phyloP scores from a whole-genome alignment of 768 basidiomycete genomes.

The Boletellus ananiceps region DNA sequence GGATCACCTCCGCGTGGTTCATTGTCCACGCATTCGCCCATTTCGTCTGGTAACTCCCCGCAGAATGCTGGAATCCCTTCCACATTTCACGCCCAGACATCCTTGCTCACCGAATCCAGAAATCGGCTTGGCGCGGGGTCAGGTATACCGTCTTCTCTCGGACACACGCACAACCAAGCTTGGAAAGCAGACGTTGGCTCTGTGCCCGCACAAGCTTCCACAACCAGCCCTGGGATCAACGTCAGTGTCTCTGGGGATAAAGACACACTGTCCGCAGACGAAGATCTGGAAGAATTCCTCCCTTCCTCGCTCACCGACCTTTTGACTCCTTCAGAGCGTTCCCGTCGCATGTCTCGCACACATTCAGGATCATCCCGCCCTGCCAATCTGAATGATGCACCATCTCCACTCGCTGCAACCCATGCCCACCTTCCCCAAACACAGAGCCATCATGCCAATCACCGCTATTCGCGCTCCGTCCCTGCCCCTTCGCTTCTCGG shows the following conservation, averaged over 20 bases:
- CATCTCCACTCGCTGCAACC: constrained; percentile 14
- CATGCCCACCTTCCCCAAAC: constrained; percentile 15
- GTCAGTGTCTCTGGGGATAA: constrained; percentile 37
- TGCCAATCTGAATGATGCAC: constrained; percentile 17
- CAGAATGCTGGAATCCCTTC: constrained; percentile 49
- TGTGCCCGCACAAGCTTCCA: constrained; percentile 15
- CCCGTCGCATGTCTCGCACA: constrained; percentile 76
- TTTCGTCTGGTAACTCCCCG: constrained; percentile 31
- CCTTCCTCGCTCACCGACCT: constrained; percentile 87
- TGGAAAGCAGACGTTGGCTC: constrained; percentile 29
- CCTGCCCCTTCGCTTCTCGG: constrained; percentile 73
- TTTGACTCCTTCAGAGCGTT: constrained; percentile 83
- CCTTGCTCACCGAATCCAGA: constrained; percentile 35
- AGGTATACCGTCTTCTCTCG: constrained; percentile 63
- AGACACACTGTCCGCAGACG: constrained; percentile 43
- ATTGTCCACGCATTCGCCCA: constrained; percentile 51
- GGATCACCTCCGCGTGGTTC: constrained; percentile 67
- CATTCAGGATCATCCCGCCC: constrained; percentile 40
- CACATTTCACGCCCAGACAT: constrained; percentile 74
- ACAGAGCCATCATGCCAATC: constrained; percentile 32
- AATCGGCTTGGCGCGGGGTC: constrained; percentile 28
- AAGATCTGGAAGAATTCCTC: constrained; percentile 83
- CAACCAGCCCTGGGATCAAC: constrained; percentile 11
- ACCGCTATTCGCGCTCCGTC: constrained; percentile 80
- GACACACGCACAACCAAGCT: constrained; percentile 27